Evolutionary conservation across 2,329 filamentous ascomycete species (phyloP), one percentile per base, ranked within the genome.

Genomic region (Pseudohalonectria lignicola): DNA sequence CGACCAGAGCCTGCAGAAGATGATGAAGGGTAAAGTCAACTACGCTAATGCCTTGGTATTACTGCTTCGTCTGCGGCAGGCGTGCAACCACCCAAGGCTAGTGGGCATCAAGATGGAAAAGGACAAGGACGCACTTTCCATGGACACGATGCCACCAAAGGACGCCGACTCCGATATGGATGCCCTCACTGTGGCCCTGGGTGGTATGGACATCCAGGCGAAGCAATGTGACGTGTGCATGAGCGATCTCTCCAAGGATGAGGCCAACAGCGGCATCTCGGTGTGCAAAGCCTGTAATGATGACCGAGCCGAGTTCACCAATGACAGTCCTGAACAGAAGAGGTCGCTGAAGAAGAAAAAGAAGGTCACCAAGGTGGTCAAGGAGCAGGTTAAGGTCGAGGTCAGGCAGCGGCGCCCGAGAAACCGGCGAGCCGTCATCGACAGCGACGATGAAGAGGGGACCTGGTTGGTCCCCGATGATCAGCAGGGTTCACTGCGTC

Each of bases 11-110:
- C 73, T 98, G 36, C 79, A 93, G 50, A 76, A 79, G 55, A 93
- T 96, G 82, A 88, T 94, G 79, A 76, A 74, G 36, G 79, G 76
- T 6, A 77, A 85, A 52, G 66, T 43, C 7, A 93, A 87, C 62
- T 96, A 96, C 54, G 90, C 93, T 41, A 93, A 87, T 50, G 92
- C 92, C 15, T 76, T 98, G 53, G 88, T 94, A 11, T 66, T 98
- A 43, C 74, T 98, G n/a, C 66, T 98, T 40, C 80, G 92, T 29
- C 67, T 98, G 43, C 75, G 92, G 42, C 92, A 98, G 57, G 85
- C 87, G 16, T 98, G 92, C 59, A 94, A 98, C 53, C 92, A 98
- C 55, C 87, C 88, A 0, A 81, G 86, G 47, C 69, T 98, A 33
- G 82, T 94, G 11, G 85, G 86, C 46, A 81, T 80, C 45, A 90